Conservation (phyloP, 345 rosid genomes). For the Eucalyptus sp. region DNA sequence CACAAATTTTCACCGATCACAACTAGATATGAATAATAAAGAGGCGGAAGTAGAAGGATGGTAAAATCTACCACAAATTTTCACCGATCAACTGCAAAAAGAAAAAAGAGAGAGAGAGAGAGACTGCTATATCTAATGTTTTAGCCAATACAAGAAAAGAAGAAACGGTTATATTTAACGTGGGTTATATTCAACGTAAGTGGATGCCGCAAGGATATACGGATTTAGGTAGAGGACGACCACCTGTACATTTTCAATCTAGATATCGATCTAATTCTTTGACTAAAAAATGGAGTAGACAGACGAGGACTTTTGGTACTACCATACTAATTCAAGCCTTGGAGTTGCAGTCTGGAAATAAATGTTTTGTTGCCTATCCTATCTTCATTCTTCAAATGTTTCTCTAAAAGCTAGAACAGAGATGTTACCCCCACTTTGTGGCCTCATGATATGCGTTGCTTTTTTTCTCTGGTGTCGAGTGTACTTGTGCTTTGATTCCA, state of each 20-base stretch:
- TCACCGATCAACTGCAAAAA: background rate
- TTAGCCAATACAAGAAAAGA: background rate
- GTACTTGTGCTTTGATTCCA: slow-evolving; percentile 86
- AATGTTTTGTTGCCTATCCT: background rate
- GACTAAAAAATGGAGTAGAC: background rate
- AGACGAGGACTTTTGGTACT: background rate
- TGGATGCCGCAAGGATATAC: background rate
- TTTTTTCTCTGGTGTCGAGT: slow-evolving; percentile 85
- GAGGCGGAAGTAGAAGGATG: background rate
- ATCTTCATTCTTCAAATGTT: background rate
- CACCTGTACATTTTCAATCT: background rate
- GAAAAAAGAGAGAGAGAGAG: background rate
- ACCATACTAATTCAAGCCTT: background rate
- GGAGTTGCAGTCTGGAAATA: background rate
- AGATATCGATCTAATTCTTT: background rate
- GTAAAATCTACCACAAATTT: background rate
- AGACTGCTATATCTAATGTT: background rate
- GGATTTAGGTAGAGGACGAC: background rate
- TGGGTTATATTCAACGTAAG: background rate
- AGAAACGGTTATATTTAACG: background rate
- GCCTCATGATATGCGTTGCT: slow-evolving; percentile 34
- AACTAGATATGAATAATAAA: background rate
- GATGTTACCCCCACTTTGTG: background rate
- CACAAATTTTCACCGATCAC: background rate
- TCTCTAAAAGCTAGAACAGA: background rate